Conservation (phyloP, 2,329 filamentous ascomycete species). For the Clonostachys chloroleuca region DNA sequence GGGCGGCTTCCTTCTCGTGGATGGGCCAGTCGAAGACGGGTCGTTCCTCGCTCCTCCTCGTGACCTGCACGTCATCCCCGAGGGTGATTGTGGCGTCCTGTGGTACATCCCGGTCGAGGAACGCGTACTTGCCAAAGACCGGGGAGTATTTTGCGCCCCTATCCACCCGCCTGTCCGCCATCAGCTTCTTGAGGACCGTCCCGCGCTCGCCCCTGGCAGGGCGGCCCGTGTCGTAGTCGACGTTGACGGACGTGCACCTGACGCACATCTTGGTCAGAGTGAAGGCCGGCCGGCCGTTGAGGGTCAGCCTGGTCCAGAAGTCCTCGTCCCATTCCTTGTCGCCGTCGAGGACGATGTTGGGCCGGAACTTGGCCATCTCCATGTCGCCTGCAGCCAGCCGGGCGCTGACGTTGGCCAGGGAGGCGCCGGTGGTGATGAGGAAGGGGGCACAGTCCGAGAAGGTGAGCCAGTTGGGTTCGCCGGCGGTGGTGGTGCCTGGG, state of each 20-base stretch:
- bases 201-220: slow-evolving; percentile 51
- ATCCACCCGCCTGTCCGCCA: slow-evolving; percentile 68
- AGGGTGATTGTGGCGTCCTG: slow-evolving; percentile 33
- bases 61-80: slow-evolving; percentile 52
- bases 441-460: slow-evolving; percentile 76
- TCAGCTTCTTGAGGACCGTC: slow-evolving; percentile 64
- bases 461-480: slow-evolving; percentile 45
- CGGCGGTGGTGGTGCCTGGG: slow-evolving; percentile 2
- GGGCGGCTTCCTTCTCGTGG: slow-evolving; percentile 8
- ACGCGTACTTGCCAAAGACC: slow-evolving; percentile 71
- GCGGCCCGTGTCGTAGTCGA: slow-evolving; percentile 65
- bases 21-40: slow-evolving; percentile 49
- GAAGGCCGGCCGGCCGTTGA: slow-evolving; percentile 35
- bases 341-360: slow-evolving; percentile 66
- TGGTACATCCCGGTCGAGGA: slow-evolving; percentile 31
- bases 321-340: slow-evolving; percentile 64
- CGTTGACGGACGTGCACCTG: slow-evolving; percentile 65
- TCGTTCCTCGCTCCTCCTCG: slow-evolving; percentile 41
- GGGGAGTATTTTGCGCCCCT: slow-evolving; percentile 62
- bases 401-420: slow-evolving; percentile 60
- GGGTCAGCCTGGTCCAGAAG: slow-evolving; percentile 60
- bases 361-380: slow-evolving; percentile 67
- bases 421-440: slow-evolving; percentile 66
- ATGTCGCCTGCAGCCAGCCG: slow-evolving; percentile 47
- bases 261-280: slow-evolving; percentile 66